phyloP scores from a whole-genome alignment of 805 yeast genomes.

The Metschnikowia reukaufii region DNA sequence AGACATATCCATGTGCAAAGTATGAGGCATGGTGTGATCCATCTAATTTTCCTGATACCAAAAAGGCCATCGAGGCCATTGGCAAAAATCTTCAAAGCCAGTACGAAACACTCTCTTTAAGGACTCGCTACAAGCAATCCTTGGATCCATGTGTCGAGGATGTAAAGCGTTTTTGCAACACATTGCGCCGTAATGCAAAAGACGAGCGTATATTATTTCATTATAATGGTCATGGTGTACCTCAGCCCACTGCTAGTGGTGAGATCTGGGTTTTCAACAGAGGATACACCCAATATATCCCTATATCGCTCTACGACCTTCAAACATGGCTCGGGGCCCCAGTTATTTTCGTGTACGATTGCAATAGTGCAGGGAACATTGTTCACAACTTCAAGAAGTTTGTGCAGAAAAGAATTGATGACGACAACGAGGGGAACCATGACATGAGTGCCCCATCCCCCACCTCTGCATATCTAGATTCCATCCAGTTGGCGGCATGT shows the following conservation, averaged over 20 bases:
- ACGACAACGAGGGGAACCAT: slow-evolving; percentile 66
- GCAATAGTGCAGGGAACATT: slow-evolving; percentile 92
- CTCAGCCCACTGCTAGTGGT: slow-evolving; percentile 93
- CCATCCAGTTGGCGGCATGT: slow-evolving; percentile 94
- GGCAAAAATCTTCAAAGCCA: slow-evolving; percentile 86
- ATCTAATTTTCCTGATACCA: slow-evolving; percentile 71
- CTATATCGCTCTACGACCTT: slow-evolving; percentile 89
- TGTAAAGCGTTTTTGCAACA: slow-evolving; percentile 85
- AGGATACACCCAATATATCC: slow-evolving; percentile 96
- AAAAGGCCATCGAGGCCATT: slow-evolving; percentile 86
- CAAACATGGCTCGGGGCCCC: slow-evolving; percentile 99
- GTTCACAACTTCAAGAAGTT: slow-evolving; percentile 85
- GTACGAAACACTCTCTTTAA: slow-evolving; percentile 82
- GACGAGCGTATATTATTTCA: slow-evolving; percentile 93
- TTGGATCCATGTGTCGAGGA: slow-evolving; percentile 96
- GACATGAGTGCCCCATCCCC: slow-evolving; percentile 58
- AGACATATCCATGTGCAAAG: slow-evolving; percentile 90
- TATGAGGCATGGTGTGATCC: slow-evolving; percentile 96
- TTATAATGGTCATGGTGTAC: slow-evolving; percentile 98
- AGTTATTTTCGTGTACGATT: slow-evolving; percentile 90
- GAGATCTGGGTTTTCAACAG: slow-evolving; percentile 98
- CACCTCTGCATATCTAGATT: slow-evolving; percentile 71
- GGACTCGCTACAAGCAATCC: slow-evolving; percentile 87
- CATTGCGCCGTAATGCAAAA: slow-evolving; percentile 83
- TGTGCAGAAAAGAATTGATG: slow-evolving; percentile 85